phyloP scores from a whole-genome alignment of 129 eudicot genomes.

The Escallonia herrerae region DNA sequence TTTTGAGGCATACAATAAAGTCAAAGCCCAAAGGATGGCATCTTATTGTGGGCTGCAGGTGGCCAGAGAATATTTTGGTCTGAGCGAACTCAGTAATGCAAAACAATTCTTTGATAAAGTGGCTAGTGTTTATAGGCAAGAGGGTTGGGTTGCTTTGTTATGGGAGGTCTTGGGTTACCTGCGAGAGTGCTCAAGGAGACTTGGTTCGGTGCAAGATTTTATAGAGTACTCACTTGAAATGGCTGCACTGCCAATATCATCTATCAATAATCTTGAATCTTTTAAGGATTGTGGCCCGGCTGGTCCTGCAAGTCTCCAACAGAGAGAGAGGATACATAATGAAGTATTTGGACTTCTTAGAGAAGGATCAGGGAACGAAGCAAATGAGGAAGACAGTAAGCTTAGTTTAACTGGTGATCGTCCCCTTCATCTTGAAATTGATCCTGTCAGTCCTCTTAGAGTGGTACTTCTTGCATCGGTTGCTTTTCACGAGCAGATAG shows the following conservation, averaged over 20 bases:
- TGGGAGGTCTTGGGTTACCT: slow-evolving; percentile 93
- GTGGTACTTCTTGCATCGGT: slow-evolving; percentile 79
- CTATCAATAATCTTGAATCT: slow-evolving; percentile 16
- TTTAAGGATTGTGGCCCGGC: slow-evolving; percentile 72
- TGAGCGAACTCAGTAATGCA: slow-evolving; percentile 49
- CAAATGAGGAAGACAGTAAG: slow-evolving; percentile 23
- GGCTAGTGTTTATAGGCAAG: slow-evolving; percentile 69
- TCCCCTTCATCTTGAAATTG: slow-evolving; percentile 88
- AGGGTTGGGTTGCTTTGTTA: slow-evolving; percentile 82
- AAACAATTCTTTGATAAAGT: slow-evolving; percentile 52
- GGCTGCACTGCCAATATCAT: slow-evolving; percentile 81
- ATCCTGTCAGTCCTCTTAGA: slow-evolving; percentile 93
- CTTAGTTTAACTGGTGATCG: slow-evolving; percentile 44
- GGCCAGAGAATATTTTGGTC: slow-evolving; percentile 68
- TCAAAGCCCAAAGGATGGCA: slow-evolving; percentile 56
- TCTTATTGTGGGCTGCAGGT: slow-evolving; percentile 65
- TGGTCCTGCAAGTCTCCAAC: slow-evolving; percentile 58
- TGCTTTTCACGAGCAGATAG: slow-evolving; percentile 89
- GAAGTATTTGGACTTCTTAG: slow-evolving; percentile 62
- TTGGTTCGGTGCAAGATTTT: slow-evolving; percentile 56
- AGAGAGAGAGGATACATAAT: slow-evolving; percentile 58
- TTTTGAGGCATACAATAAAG: slow-evolving; percentile 52
- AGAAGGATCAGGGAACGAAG: slow-evolving; percentile 35
- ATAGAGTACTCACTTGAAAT: slow-evolving; percentile 86
- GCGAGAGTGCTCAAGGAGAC: slow-evolving; percentile 72